phyloP scores from a whole-genome alignment of 257 asterid species.

The Solanum sejunctum region DNA sequence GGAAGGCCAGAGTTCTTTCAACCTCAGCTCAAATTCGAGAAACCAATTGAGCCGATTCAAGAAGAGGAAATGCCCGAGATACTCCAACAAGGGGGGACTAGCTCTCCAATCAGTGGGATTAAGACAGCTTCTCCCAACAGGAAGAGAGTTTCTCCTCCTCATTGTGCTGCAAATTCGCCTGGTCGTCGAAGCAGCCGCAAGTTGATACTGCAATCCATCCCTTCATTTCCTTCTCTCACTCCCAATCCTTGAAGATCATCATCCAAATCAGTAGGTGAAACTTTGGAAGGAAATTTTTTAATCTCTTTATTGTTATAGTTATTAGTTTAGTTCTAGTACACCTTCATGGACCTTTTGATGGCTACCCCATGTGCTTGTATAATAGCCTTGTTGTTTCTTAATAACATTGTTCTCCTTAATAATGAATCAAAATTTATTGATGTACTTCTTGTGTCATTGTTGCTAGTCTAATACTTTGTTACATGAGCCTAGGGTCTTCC shows the following conservation, averaged over 20 bases:
- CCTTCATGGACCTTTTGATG: neutral
- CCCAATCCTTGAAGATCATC: slow-evolving; percentile 15
- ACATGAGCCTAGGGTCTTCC: neutral
- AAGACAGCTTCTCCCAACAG: slow-evolving; percentile 63
- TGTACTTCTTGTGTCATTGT: neutral
- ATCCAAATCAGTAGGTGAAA: neutral
- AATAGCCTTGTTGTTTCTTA: slow-evolving; percentile 1
- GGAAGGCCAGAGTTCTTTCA: slow-evolving; percentile 32
- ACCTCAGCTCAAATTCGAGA: slow-evolving; percentile 47
- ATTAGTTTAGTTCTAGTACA: neutral
- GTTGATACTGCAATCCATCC: slow-evolving; percentile 62
- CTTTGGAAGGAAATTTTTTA: neutral
- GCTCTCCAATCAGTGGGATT: slow-evolving; percentile 38
- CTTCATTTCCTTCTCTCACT: slow-evolving; percentile 59
- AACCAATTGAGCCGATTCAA: slow-evolving; percentile 30
- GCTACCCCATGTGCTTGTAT: slow-evolving; percentile 6
- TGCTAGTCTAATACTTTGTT: neutral
- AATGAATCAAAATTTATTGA: neutral
- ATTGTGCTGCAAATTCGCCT: slow-evolving; percentile 13
- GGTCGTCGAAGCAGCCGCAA: slow-evolving; percentile 47
- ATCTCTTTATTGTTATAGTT: neutral
- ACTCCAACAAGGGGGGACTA: slow-evolving; percentile 45
- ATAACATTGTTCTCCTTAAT: slow-evolving; percentile 1
- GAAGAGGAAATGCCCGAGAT: slow-evolving; percentile 71
- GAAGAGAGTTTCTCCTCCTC: slow-evolving; percentile 44